These are phyloP conservation scores for Botryobasidium botryosum DNA, from an alignment of 768 basidiomycete genomes.

Conservation along the genomic window DNA sequence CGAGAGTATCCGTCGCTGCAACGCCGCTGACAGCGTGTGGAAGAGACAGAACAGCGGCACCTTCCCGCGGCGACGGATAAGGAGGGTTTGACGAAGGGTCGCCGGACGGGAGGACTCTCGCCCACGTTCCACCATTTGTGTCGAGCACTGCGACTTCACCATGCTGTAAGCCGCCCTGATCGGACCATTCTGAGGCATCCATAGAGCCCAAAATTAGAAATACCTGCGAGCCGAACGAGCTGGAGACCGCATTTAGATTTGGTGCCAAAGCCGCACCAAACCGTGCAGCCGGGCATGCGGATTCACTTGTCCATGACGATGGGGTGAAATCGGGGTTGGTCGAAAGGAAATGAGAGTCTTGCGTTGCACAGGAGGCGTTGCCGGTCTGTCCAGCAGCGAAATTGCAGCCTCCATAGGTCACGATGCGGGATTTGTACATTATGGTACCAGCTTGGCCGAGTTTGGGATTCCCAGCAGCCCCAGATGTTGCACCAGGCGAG, in stretches of 20 bases:
- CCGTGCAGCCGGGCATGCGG: conserved; percentile 36
- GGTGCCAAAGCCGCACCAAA: conserved; percentile 39
- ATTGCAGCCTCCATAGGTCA: conserved; percentile 39
- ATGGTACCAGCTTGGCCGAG: conserved; percentile 43
- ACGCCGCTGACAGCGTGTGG: conserved; percentile 17
- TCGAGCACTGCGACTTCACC: conserved; percentile 67
- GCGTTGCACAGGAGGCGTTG: conserved; percentile 37
- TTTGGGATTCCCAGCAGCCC: conserved; percentile 21
- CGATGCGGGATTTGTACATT: conserved; percentile 17
- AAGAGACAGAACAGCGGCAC: conserved; percentile 47
- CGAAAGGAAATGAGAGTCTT: conserved; percentile 41
- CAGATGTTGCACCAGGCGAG: conserved; percentile 8
- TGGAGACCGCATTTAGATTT: conserved; percentile 39
- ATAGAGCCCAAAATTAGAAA: conserved; percentile 55
- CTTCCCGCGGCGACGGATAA: conserved; percentile 54
- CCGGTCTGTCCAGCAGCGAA: conserved; percentile 20
- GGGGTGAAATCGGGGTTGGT: conserved; percentile 15
- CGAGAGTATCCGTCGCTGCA: conserved; percentile 41
- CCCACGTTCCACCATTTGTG: conserved; percentile 45
- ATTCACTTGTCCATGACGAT: conserved; percentile 23
- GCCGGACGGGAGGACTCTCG: conserved; percentile 54
- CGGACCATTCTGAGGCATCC: conserved; percentile 47
- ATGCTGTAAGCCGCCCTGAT: conserved; percentile 36
- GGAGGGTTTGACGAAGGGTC: conserved; percentile 39
- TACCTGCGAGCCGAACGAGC: conserved; percentile 43